These are phyloP conservation scores for Pichia deserticola DNA, from an alignment of 805 yeast genomes.

Conservation along the genomic window DNA sequence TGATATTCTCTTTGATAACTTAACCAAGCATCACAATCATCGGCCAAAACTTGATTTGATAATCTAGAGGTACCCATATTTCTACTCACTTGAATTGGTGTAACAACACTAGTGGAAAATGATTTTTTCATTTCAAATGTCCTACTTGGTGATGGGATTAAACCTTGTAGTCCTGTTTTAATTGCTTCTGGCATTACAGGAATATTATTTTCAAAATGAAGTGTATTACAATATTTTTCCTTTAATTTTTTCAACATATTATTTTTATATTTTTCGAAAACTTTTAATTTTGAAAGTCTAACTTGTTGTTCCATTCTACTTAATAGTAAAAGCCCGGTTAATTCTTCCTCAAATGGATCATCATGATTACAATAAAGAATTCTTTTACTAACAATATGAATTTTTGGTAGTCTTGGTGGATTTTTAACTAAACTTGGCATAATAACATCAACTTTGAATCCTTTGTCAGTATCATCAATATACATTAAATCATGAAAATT, in stretches of 20 bases:
- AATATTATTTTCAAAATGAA: constrained; percentile 14
- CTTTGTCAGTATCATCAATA: constrained; percentile 16
- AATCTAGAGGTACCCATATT: constrained; percentile 12
- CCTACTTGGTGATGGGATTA: neutral
- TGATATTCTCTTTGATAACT: constrained; percentile 18
- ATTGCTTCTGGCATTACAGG: constrained; percentile 7
- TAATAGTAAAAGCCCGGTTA: constrained; percentile 55
- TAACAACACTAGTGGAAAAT: constrained; percentile 1
- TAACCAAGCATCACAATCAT: constrained; percentile 19
- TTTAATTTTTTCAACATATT: constrained; percentile 18
- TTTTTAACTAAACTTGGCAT: constrained; percentile 30
- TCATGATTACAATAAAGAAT: constrained; percentile 68
- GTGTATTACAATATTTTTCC: constrained; percentile 26
- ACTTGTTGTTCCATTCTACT: constrained; percentile 60
- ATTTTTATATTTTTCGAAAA: constrained; percentile 18
- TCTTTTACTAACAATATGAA: constrained; percentile 47
- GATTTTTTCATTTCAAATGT: constrained; percentile 2
- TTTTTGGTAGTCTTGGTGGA: constrained; percentile 44
- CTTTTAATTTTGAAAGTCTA: constrained; percentile 41
- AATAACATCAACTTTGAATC: constrained; percentile 26
- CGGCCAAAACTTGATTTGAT: constrained; percentile 14
- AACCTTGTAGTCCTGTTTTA: neutral
- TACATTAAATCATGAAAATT: constrained; percentile 22
- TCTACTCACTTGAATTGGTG: neutral
- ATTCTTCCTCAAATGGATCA: constrained; percentile 81